Base-by-base conservation (phyloP, 1,284 basidiomycete genomes). In the Thecaphora frezii region DNA sequence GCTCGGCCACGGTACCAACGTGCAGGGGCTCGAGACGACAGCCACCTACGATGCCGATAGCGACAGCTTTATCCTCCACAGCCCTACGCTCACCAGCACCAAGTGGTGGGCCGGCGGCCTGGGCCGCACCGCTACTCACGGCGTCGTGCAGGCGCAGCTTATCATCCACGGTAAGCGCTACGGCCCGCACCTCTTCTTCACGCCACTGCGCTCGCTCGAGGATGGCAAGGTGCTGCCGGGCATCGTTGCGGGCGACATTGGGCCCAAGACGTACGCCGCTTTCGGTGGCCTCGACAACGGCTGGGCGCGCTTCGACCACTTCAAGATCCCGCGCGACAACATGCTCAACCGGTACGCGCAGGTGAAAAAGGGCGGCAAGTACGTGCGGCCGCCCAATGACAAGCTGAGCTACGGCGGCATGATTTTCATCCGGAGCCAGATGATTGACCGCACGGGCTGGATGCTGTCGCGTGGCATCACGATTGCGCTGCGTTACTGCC, bases 91-190 rank as follows among this genome's bases (percentile, higher is more conserved):
- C 43, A 89, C 88, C 1, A 87, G 87, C 48, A 86, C 83, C 51
- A 91, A 91, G 75, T 91, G 89, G 89, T 91, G 89, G 89, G 71
- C 71, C 2, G 74, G 89, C 86, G 16, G 86, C 0, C 80, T 89
- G 9, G 89, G 87, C 1, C 85, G 86, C 77, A 87, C 87, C 0
- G 85, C 88, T 0, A 90, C 89, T 0, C 89, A 90, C 75, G 88
- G 88, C 12, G 84, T 89, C 18, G 85, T 91, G 0, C 88, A 90
- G 71, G 89, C 89, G 1, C 86, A 88, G 59, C 81, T 91, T 13
- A 84, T 89, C 51, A 81, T 90, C 12, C 84, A 86, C 0, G 87
- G 85, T 22, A 83, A 84, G 71, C 83, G 87, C 62, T 79, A 85
- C 58, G 89, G 89, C 0, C 89, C 89, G 2, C 89, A 91, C 78